A percentile compares a stretch with the other conserved stretches of the same genome.
Evolutionary conservation across 768 basidiomycete species (phyloP).

Genomic region (Lyophyllum decastes): DNA sequence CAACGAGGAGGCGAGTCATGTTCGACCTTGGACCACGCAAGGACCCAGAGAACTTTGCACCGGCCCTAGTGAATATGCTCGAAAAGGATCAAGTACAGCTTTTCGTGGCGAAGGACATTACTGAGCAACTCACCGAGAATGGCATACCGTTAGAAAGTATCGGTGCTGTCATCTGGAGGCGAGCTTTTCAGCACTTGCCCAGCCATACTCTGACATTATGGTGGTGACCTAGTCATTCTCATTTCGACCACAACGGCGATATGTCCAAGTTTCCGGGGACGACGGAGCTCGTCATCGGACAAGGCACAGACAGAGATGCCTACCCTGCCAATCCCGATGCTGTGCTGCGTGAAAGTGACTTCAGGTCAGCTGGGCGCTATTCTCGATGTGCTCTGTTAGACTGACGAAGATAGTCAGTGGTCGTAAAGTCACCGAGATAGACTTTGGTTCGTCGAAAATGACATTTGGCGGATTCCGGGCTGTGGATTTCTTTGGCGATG

Average conservation of each 20-base stretch:
- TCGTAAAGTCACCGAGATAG: background rate
- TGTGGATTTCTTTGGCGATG: constrained; percentile 3
- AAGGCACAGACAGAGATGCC: background rate
- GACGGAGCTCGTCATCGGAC: background rate
- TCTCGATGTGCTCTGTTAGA: background rate
- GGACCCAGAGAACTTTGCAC: background rate
- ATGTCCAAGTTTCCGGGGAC: constrained; percentile 3
- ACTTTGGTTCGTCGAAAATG: background rate
- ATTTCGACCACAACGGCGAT: constrained; percentile 5
- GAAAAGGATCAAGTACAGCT: background rate
- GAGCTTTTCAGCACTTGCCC: background rate
- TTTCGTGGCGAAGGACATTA: background rate
- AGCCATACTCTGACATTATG: background rate
- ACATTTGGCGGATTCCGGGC: constrained; percentile 1
- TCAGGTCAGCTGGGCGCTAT: background rate
- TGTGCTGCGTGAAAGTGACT: background rate
- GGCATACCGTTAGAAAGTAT: background rate
- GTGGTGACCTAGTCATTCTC: background rate
- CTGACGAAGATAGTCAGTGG: background rate
- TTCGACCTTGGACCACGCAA: constrained; percentile 5
- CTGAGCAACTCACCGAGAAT: background rate
- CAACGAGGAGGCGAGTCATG: background rate
- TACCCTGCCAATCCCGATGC: background rate
- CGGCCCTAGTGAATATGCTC: background rate
- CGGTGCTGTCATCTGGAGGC: constrained; percentile 4